Base-by-base conservation (phyloP, 768 basidiomycete genomes). In the Russula sp. region DNA sequence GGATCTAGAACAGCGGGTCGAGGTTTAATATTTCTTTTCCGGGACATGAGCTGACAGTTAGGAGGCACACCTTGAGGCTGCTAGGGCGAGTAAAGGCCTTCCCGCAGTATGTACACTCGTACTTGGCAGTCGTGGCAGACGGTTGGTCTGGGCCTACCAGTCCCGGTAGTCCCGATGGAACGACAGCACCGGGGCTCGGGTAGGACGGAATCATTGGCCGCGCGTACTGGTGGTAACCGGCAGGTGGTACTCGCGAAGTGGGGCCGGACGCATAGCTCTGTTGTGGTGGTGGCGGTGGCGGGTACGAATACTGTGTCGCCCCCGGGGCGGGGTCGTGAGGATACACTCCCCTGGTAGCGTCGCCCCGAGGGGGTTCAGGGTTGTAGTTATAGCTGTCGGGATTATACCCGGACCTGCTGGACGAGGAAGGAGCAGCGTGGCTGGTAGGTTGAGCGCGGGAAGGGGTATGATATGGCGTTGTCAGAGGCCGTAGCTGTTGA, bases 41-140 rank as follows among this genome's bases (percentile, higher is more conserved):
- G 35, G 56, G 49, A 52, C 40, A 45, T 54, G 61, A 39, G 16
- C 18, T 22, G 58, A 42, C 22, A 35, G 50, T 18, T 18, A 16
- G 49, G 49, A 54, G 18, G 55, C 52, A 62, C 55, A 88, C 89
- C 82, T 84, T 90, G 69, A 92, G 80, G 74, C 89, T 92, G 66
- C 89, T 91, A 0, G 89, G 89, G 31, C 89, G 81, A 70, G 82
- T 91, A 75, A 92, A 92, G 20, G 85, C 84, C 72, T 91, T 92
- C 34, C 86, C 85, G 71, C 89, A 92, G 73, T 87, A 89, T 37
- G 72, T 75, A 70, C 89, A 92, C 68, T 89, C 88, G 70, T 91
- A 91, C 73, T 86, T 88, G 59, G 79, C 73, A 57, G 80, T 74
- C 50, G 77, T 87, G 57, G 79, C 73, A 55, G 80, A 74, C 51